These are phyloP conservation scores for Lachancea sp. DNA, from an alignment of 805 yeast species.

Conservation along the genomic window DNA sequence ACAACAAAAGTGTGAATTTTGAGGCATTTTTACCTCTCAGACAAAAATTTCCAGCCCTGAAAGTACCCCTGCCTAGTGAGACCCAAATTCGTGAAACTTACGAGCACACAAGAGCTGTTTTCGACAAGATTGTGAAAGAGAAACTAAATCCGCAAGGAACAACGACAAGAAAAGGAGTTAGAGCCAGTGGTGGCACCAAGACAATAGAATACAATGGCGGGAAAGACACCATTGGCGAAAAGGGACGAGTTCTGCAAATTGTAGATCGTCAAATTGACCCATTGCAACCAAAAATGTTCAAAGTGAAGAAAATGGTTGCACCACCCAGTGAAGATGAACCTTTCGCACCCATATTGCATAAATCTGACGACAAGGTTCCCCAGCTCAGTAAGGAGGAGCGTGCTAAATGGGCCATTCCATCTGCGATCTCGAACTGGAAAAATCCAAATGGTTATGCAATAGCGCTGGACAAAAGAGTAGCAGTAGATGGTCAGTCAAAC, in stretches of 20 bases:
- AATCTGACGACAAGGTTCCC: conserved; percentile 38
- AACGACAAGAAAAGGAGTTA: background rate
- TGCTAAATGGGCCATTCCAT: conserved; percentile 79
- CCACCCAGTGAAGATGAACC: conserved; percentile 41
- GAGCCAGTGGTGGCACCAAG: conserved; percentile 19
- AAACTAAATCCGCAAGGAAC: conserved; percentile 33
- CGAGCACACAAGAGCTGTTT: conserved; percentile 49
- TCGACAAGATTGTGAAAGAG: conserved; percentile 45
- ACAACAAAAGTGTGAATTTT: conserved; percentile 32
- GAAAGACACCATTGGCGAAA: conserved; percentile 34
- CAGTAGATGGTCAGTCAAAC: conserved; percentile 39
- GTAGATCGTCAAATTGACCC: conserved; percentile 61
- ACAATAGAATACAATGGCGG: conserved; percentile 36
- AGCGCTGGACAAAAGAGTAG: conserved; percentile 67
- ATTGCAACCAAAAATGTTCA: conserved; percentile 73
- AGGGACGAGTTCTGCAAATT: conserved; percentile 50
- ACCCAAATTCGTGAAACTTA: conserved; percentile 43
- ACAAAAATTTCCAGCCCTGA: conserved; percentile 36
- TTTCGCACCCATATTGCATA: conserved; percentile 67
- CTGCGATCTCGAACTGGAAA: conserved; percentile 92
- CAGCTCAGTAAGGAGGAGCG: conserved; percentile 65
- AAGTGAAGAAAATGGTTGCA: conserved; percentile 61
- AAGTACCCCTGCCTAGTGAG: conserved; percentile 41
- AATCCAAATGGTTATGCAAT: conserved; percentile 87
- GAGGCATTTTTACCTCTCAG: conserved; percentile 59